Percentiles rank a stretch among this genome's conserved stretches.
Conservation (phyloP, 208 protist genomes). For the Leishmania major region DNA sequence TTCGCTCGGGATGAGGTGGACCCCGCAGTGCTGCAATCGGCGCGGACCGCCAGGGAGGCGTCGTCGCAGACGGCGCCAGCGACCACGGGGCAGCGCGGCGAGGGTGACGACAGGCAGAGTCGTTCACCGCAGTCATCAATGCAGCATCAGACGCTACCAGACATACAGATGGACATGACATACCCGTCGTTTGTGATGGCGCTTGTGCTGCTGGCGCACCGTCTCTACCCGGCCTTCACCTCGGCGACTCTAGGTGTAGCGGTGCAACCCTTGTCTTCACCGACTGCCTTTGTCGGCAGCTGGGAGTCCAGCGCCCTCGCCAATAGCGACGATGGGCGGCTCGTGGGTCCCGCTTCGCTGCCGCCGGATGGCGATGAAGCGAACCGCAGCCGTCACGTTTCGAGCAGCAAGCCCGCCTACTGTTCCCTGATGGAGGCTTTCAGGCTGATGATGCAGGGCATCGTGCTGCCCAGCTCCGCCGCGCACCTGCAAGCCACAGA, state of each 20-base stretch:
- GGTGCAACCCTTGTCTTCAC: background rate
- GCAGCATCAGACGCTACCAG: conserved; percentile 24
- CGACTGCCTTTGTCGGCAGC: background rate
- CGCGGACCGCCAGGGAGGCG: conserved; percentile 7
- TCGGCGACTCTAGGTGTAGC: background rate
- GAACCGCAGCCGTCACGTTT: background rate
- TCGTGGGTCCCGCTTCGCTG: background rate
- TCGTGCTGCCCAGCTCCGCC: conserved; percentile 25
- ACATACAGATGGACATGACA: conserved; percentile 56
- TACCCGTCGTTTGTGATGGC: conserved; percentile 74
- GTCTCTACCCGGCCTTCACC: conserved; percentile 41
- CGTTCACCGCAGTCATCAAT: background rate
- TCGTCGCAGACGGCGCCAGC: background rate
- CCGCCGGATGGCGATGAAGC: background rate
- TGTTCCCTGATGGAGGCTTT: conserved; percentile 27
- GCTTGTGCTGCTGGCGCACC: conserved; percentile 61
- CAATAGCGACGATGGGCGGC: background rate
- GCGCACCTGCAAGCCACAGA: conserved; percentile 11
- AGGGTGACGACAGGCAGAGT: background rate
- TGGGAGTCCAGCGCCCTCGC: background rate
- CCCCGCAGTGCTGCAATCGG: conserved; percentile 15
- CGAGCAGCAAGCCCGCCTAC: conserved; percentile 5
- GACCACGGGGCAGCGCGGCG: background rate
- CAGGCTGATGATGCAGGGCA: conserved; percentile 19
- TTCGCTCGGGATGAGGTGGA: conserved; percentile 16